phyloP scores from a whole-genome alignment of 192 early-diverging fungal species.

The Glomus cerebriforme region DNA sequence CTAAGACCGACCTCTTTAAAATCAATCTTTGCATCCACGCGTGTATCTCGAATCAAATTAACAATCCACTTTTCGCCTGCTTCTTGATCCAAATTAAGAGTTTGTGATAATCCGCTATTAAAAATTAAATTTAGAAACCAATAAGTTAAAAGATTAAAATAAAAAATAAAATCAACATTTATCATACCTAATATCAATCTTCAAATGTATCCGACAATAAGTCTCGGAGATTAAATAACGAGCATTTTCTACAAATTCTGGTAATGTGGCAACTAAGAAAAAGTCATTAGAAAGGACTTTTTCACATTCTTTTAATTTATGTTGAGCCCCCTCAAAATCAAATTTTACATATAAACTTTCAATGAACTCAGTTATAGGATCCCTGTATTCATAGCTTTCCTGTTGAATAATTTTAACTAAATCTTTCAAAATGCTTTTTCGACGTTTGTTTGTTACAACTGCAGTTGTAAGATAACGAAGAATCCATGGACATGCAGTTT shows the following conservation, averaged over 20 bases:
- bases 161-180: neutral
- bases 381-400: constrained; percentile 79
- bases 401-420: constrained; percentile 88
- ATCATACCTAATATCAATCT: constrained; percentile 77
- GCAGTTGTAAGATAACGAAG: constrained; percentile 93
- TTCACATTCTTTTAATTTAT: constrained; percentile 87
- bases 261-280: constrained; percentile 84
- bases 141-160: neutral
- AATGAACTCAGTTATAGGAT: constrained; percentile 94
- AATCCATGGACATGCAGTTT: constrained; percentile 95
- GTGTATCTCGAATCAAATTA: constrained; percentile 92
- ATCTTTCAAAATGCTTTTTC: constrained; percentile 84
- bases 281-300: constrained; percentile 86
- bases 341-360: constrained; percentile 90
- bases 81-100: constrained; percentile 83
- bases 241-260: constrained; percentile 95
- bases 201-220: constrained; percentile 96
- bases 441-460: constrained; percentile 88
- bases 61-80: constrained; percentile 98
- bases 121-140: neutral
- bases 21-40: constrained; percentile 98
- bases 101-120: constrained; percentile 70
- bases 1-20: constrained; percentile 66
- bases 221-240: constrained; percentile 94
- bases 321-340: constrained; percentile 91